Evolutionary conservation across 73 alveolate genomes (phyloP).

Genomic region (Uronychia setigera): DNA sequence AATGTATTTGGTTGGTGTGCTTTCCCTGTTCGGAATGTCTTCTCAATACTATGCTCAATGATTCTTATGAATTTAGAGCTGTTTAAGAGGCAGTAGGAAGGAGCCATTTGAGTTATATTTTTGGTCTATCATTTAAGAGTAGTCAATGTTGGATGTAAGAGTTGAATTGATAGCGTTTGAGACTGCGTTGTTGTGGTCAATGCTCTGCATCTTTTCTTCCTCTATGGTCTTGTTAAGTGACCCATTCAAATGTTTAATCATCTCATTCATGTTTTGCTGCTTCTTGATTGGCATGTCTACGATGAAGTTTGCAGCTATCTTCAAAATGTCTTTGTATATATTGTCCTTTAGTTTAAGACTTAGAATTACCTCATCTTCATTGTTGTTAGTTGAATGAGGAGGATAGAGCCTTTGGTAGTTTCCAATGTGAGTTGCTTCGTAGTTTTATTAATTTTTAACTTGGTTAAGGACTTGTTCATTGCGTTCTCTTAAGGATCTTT

Average conservation of each 20-base stretch:
- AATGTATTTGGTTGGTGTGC: not conserved
- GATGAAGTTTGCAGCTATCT: not conserved
- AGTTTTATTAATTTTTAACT: constrained; percentile 8
- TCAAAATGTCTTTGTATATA: not conserved
- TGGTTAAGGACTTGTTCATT: not conserved
- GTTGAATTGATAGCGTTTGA: not conserved
- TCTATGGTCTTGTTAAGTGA: not conserved
- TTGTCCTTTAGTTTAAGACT: not conserved
- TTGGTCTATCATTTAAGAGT: not conserved
- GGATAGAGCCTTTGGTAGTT: constrained; percentile 50
- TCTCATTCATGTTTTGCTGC: not conserved
- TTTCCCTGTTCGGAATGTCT: not conserved
- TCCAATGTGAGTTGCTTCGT: constrained; percentile 53
- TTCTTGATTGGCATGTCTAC: constrained; percentile 1
- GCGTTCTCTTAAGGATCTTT: constrained; percentile 11
- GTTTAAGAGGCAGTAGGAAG: not conserved
- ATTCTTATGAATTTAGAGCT: not conserved
- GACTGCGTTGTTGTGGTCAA: no score
- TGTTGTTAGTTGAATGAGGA: not conserved
- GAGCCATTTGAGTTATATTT: not conserved
- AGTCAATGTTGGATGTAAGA: not conserved
- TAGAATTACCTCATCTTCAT: not conserved
- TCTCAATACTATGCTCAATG: not conserved
- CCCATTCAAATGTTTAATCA: not conserved
- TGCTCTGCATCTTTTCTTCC: no score